Conservation (phyloP, 768 basidiomycete genomes). For the Suillus plorans region DNA sequence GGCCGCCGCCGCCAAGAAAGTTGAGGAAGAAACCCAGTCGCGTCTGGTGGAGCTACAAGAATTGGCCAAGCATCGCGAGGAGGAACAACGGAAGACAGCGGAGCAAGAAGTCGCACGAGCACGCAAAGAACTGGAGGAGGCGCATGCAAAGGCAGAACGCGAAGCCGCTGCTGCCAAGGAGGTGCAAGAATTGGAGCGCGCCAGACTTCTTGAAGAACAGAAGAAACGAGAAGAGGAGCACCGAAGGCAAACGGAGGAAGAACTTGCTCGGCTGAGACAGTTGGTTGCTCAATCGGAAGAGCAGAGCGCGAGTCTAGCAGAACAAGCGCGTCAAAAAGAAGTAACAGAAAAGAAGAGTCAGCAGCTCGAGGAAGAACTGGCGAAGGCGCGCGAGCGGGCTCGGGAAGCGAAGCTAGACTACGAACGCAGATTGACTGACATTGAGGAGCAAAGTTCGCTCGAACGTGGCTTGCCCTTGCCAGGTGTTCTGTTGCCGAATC, state of each 20-base stretch:
- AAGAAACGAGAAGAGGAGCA: constrained; percentile 32
- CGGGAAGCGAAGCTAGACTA: constrained; percentile 24
- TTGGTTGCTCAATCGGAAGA: constrained; percentile 29
- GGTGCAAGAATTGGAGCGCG: constrained; percentile 27
- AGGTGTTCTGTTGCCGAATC: constrained; percentile 26
- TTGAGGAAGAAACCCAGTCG: constrained; percentile 19
- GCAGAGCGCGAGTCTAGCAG: constrained; percentile 26
- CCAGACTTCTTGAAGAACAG: constrained; percentile 26
- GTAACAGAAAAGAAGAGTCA: constrained; percentile 25
- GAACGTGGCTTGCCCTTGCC: constrained; percentile 16
- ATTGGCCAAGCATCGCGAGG: constrained; percentile 24
- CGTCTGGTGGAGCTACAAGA: constrained; percentile 28
- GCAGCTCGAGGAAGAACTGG: constrained; percentile 32
- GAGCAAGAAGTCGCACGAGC: constrained; percentile 28
- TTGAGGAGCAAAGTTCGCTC: neutral
- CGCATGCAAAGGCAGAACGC: constrained; percentile 23
- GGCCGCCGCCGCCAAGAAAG: constrained; percentile 16
- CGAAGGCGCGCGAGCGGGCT: constrained; percentile 26
- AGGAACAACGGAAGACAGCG: constrained; percentile 21
- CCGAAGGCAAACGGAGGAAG: constrained; percentile 26
- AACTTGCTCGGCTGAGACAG: constrained; percentile 25
- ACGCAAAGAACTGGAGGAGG: constrained; percentile 22
- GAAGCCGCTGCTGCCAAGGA: constrained; percentile 25
- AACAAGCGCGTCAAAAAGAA: constrained; percentile 27
- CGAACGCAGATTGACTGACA: constrained; percentile 25